Evolutionary conservation across 352 stramenopile species (phyloP).

Genomic region (Phytophthora citricola): DNA sequence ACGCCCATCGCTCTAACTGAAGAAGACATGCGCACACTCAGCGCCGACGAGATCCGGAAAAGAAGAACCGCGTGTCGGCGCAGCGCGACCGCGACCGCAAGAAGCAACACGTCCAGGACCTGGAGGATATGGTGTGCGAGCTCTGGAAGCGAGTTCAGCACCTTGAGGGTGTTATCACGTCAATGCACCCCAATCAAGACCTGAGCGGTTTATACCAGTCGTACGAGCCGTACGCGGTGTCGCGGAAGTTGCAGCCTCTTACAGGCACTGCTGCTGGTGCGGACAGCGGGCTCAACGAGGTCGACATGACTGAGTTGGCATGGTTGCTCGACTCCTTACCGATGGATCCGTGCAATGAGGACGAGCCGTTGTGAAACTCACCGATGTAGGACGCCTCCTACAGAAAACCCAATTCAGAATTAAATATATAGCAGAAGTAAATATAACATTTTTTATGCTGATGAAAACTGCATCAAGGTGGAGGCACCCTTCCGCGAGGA

Average conservation of each 20-base stretch:
- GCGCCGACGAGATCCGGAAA: constrained; percentile 60
- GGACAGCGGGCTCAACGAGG: constrained; percentile 18
- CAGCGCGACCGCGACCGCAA: constrained; percentile 63
- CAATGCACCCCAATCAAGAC: constrained; percentile 44
- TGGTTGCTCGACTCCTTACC: constrained; percentile 43
- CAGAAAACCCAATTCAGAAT: constrained; percentile 14
- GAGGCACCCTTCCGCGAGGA: too few species aligned
- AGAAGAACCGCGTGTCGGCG: constrained; percentile 75
- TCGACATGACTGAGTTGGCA: constrained; percentile 39
- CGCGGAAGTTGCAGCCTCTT: constrained; percentile 19
- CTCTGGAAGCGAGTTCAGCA: constrained; percentile 70
- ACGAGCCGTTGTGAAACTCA: constrained; percentile 24
- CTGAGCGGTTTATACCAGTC: constrained; percentile 45
- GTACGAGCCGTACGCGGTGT: constrained; percentile 43
- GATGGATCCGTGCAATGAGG: constrained; percentile 25
- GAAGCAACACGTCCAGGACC: constrained; percentile 61
- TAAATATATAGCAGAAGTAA: constrained; percentile 11
- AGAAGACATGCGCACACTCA: constrained; percentile 47
- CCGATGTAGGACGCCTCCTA: neutral
- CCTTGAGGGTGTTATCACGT: constrained; percentile 53
- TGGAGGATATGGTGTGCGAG: constrained; percentile 64
- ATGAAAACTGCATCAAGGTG: too few species aligned
- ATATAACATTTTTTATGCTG: constrained; percentile 1
- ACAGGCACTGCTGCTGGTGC: constrained; percentile 11
- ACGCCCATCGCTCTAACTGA: constrained; percentile 59